Evolutionary conservation across 306 rosid genomes (phyloP), one percentile per base, ranked within the genome.

Genomic region (Leucaena leucocephala): DNA sequence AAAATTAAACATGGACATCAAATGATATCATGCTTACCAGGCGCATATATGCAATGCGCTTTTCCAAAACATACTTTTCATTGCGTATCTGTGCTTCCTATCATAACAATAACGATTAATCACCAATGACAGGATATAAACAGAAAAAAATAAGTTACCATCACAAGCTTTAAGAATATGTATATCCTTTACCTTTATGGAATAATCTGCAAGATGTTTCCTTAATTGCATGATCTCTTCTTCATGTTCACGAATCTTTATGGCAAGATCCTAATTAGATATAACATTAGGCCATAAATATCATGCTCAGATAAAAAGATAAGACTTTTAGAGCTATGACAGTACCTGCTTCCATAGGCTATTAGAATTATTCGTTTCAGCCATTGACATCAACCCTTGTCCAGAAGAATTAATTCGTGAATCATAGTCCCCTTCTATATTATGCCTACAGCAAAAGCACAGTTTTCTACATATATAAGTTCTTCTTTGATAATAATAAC

Each of bases 1-100:
- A 81, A 59, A 84, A 59, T 72, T 64, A 46, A 71, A 80, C 22
- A 65, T 42, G 27, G 15, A 48, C 65, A 50, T 59, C 35, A 40
- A 70, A 21, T 19, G 46, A 55, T 13, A 40, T 45, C 17, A 46
- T 42, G 73, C 88, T 78, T 88, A 88, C 97, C 96, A 93, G 79
- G 4, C 99, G 98, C 99, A 96, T 93, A 77, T 96, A 89, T n/a
- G 99, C 90, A 84, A 96, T 91, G 77, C 99, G 96, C 86, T 89
- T 93, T 79, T 96, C 98, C 87, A 96, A 82, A 80, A 86, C 90
- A 83, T 89, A 88, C 75, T 96, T 96, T 80, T 96, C 99, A 35
- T 87, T 91, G 72, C 84, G 88, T 77, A 91, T 90, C 86, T 91
- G 93, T 40, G 98, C 91, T 84, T 91, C 99, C 95, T 91, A 72